A percentile compares a stretch with the other conserved stretches of the same genome.
Conservation (phyloP, 148 eudicot genomes). For the Rhododendron griersonianum region DNA sequence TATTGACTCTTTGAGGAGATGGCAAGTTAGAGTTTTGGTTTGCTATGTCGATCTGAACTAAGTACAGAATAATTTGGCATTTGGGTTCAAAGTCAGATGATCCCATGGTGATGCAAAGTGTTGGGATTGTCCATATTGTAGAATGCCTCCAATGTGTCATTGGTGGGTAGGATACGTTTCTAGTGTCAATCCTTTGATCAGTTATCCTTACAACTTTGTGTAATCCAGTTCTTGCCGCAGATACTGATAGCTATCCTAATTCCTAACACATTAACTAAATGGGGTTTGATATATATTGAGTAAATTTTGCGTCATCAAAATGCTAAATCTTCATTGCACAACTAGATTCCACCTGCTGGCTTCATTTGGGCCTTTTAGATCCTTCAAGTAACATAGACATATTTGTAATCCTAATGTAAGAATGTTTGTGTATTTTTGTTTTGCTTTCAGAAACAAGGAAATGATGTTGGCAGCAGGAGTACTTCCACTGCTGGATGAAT, state of each 20-base stretch:
- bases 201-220: background rate
- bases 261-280: background rate
- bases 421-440: background rate
- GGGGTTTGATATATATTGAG: background rate
- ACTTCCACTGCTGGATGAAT: slow-evolving; percentile 55
- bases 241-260: background rate
- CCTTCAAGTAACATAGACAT: background rate
- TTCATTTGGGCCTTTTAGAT: background rate
- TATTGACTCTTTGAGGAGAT: background rate
- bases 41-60: background rate
- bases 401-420: background rate
- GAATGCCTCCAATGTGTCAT: background rate
- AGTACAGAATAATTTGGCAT: background rate
- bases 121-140: background rate
- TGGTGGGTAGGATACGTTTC: background rate
- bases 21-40: background rate
- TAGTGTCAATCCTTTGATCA: background rate
- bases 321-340: background rate
- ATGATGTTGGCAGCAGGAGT: slow-evolving; percentile 74
- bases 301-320: background rate
- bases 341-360: background rate
- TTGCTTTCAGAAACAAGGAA: slow-evolving; percentile 78
- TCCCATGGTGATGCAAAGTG: background rate
- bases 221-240: background rate
- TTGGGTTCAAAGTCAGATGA: background rate